Conservation (phyloP, 2,329 filamentous ascomycete genomes). For the Sclerotiophoma versabilis region DNA sequence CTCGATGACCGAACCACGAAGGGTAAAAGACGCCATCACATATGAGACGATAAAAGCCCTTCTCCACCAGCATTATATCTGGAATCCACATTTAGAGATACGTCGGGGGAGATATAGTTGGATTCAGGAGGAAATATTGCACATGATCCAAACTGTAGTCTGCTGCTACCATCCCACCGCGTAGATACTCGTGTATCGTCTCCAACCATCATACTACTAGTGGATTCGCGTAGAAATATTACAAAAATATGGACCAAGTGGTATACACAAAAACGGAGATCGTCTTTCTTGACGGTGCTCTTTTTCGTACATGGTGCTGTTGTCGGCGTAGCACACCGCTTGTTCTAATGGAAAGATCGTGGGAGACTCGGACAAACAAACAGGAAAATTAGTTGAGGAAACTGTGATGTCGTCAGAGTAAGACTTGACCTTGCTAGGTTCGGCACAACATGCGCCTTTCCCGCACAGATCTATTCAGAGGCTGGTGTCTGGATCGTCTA, state of each 20-base stretch:
- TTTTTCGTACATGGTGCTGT: conserved; percentile 20
- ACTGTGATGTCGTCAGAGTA: not conserved
- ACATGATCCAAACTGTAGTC: not conserved
- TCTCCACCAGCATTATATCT: not conserved
- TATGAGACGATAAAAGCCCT: not conserved
- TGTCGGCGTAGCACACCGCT: conserved; percentile 23
- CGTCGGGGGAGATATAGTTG: not conserved
- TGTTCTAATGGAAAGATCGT: conserved; percentile 23
- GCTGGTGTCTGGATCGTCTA: conserved; percentile 19
- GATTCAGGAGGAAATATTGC: not conserved
- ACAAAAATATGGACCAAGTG: conserved; percentile 7
- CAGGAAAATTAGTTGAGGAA: conserved; percentile 19
- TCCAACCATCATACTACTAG: not conserved
- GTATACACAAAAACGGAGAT: conserved; percentile 18
- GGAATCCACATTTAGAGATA: not conserved
- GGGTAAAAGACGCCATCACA: not conserved
- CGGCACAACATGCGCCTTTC: conserved; percentile 25
- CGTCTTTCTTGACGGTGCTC: conserved; percentile 15
- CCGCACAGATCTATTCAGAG: conserved; percentile 20
- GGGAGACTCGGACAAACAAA: conserved; percentile 16
- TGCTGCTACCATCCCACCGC: not conserved
- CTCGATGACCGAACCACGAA: not conserved
- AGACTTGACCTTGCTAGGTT: conserved; percentile 3
- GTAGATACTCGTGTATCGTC: not conserved
- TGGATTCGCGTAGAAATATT: not conserved